phyloP scores from a whole-genome alignment of 768 basidiomycete genomes.

The Macrolepiota albuminosa region DNA sequence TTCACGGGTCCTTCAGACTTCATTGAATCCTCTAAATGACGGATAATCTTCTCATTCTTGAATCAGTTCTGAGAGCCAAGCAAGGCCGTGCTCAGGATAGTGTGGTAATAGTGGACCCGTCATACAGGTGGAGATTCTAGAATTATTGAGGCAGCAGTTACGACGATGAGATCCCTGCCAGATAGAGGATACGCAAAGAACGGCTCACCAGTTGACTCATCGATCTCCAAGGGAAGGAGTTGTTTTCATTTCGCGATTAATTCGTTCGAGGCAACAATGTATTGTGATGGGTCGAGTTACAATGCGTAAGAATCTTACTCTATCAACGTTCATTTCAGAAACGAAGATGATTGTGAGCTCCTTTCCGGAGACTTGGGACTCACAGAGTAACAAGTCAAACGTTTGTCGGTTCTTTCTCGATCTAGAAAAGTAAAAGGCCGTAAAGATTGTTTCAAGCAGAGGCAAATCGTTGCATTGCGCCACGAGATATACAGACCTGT shows the following conservation, averaged over 20 bases:
- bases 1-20: neutral
- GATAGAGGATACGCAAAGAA: slow-evolving; percentile 45
- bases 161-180: slow-evolving; percentile 34
- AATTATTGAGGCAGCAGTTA: slow-evolving; percentile 34
- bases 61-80: slow-evolving; percentile 15
- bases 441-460: no score
- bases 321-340: no score
- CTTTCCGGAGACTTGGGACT: no score
- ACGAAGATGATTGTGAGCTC: no score
- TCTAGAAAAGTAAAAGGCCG: no score
- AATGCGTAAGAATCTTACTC: no score
- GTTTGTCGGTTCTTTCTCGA: no score
- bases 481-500: no score
- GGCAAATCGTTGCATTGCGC: no score
- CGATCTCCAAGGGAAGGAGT: slow-evolving; percentile 18
- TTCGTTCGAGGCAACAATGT: no score
- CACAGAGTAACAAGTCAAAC: no score
- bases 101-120: slow-evolving; percentile 39
- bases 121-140: slow-evolving; percentile 32
- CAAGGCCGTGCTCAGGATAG: slow-evolving; percentile 18
- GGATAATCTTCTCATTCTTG: slow-evolving; percentile 21
- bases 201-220: slow-evolving; percentile 39
- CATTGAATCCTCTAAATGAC: slow-evolving; percentile 14
- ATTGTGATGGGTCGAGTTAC: no score
- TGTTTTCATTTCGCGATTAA: neutral